Evolutionary conservation across 2,329 filamentous ascomycete species (phyloP), one percentile per base, ranked within the genome.

Genomic region (Arthrobotrys musiformis): DNA sequence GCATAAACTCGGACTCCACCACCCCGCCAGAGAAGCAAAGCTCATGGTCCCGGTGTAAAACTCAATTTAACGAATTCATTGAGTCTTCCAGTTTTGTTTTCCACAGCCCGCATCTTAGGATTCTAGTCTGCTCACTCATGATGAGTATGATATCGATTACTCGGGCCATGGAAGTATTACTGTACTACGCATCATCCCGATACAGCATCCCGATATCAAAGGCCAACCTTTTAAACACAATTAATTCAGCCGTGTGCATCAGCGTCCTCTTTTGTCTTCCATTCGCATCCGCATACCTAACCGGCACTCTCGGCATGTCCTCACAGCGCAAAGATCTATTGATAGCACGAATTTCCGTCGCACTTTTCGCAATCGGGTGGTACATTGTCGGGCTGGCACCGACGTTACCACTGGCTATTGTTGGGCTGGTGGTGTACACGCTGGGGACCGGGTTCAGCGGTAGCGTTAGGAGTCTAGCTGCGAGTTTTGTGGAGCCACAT

Each of bases 401-500:
- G 17, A 69, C 66, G 6, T 33, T 77, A 17, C 60, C 66, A 3
- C 5, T 70, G 9, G 30, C 73, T 4, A 56, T 77, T 28, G 48
- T 26, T 15, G 73, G 58, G 13, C 40, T 77, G 30, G 73, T 77
- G 35, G 44, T 70, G 2, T 61, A 66, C 40, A 70, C 66, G 0
- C 42, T 77, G 11, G 73, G 73, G 1, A 61, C 73, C 1, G 73
- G 73, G 19, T 77, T 77, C 37, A 61, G 40, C n/a, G 73, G 73
- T 2, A 77, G 73, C 35, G 60, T 77, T 22, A 64, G 73, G 19
- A 77, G 73, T 52, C 33, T 77, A 15, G 60, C 73, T 11, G 58
- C 73, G n/a, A 77, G 73, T 42, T 77, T 70, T 46, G 73, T 77
- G 33, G 66, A 77, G 35, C 42, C 73, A 40, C 73, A 77, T 56